Percentiles rank a stretch among this genome's conserved stretches.
phyloP scores from a whole-genome alignment of 1,284 basidiomycete genomes.

The Puccinia horiana region DNA sequence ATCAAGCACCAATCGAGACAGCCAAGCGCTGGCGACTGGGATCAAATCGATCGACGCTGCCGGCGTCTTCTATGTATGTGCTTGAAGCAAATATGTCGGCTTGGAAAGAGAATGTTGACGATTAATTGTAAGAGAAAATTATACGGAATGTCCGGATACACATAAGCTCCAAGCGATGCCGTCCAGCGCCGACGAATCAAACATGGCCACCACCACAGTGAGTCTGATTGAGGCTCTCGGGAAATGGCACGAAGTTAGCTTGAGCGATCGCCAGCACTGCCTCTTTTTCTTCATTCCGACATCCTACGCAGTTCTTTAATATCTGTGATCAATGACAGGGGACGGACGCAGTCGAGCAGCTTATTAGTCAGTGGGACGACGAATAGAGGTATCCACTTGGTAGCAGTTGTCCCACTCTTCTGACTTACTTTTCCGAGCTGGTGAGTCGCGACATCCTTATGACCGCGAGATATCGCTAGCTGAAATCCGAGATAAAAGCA shows the following conservation, averaged over 20 bases:
- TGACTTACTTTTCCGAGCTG: constrained; percentile 9
- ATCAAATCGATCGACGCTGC: too few relatives aligned
- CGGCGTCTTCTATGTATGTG: too few relatives aligned
- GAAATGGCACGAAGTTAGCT: background rate
- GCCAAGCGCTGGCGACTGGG: too few relatives aligned
- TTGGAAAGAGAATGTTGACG: too few relatives aligned
- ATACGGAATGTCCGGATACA: too few relatives aligned
- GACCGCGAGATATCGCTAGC: background rate
- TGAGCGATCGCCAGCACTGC: background rate
- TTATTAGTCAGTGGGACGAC: too few relatives aligned
- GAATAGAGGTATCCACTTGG: too few relatives aligned
- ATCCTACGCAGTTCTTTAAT: constrained; percentile 18
- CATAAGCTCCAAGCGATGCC: too few relatives aligned
- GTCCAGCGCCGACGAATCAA: too few relatives aligned
- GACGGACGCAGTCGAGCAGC: too few relatives aligned
- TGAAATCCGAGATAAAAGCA: constrained; percentile 17
- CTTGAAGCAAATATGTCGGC: too few relatives aligned
- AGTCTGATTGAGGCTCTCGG: background rate
- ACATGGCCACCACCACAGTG: background rate
- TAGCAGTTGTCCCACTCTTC: background rate
- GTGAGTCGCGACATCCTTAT: background rate
- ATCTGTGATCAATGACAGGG: background rate
- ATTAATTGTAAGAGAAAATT: too few relatives aligned
- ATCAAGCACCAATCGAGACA: background rate
- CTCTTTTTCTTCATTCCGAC: background rate